Conservation (phyloP, 2,329 filamentous ascomycete genomes). For the Phyllosticta citrichinensis region DNA sequence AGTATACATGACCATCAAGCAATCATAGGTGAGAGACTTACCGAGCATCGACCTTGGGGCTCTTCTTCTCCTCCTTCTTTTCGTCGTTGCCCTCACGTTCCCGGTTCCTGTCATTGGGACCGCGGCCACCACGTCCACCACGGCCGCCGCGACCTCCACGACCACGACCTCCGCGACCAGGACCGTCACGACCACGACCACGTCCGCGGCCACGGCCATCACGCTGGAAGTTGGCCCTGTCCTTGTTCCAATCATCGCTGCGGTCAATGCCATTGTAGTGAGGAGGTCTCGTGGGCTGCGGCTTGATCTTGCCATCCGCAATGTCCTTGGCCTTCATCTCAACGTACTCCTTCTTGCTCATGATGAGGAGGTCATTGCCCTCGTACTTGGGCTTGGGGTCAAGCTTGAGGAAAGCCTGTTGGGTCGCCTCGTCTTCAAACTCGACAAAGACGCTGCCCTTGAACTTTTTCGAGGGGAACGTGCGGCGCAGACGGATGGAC, state of each 20-base stretch:
- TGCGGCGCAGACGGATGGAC: slow-evolving; percentile 77
- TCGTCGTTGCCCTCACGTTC: slow-evolving; percentile 11
- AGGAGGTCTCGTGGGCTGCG: slow-evolving; percentile 10
- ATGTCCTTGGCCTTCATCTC: slow-evolving; percentile 38
- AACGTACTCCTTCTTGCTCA: slow-evolving; percentile 81
- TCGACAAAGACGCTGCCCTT: slow-evolving; percentile 97
- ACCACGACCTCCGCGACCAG: slow-evolving; percentile 9
- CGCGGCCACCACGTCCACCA: slow-evolving; percentile 12
- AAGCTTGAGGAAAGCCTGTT: slow-evolving; percentile 68
- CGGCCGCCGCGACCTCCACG: slow-evolving; percentile 13
- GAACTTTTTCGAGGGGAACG: slow-evolving; percentile 59
- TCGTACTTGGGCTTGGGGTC: slow-evolving; percentile 80
- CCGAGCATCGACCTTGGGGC: slow-evolving; percentile 4
- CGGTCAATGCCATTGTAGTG: slow-evolving; percentile 14
- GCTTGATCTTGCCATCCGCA: slow-evolving; percentile 31
- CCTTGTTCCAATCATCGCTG: slow-evolving; percentile 18
- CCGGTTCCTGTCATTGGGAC: slow-evolving; percentile 14
- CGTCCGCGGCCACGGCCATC: slow-evolving; percentile 16
- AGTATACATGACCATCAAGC: slow-evolving; percentile 3
- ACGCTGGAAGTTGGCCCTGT: slow-evolving; percentile 18
- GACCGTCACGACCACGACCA: slow-evolving; percentile 17
- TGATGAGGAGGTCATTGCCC: slow-evolving; percentile 66
- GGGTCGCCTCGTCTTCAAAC: slow-evolving; percentile 68
- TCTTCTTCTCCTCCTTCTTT: slow-evolving; percentile 7
- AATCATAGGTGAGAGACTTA: slow-evolving; percentile 19